phyloP scores from a whole-genome alignment of 306 rosid species.

The barrel medic (Medicago truncatula) region DNA sequence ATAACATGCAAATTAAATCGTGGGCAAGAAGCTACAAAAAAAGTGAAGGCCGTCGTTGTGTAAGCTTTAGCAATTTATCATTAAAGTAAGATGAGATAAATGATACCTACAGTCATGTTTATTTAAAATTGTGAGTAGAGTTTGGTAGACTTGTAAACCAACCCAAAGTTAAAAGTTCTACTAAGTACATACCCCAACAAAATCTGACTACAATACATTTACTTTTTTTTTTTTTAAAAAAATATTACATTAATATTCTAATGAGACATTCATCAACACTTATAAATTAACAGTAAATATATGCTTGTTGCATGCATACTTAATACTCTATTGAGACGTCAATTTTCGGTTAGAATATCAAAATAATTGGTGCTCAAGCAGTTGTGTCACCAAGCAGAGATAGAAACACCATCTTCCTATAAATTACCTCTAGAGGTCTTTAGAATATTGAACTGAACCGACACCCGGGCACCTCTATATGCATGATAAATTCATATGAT shows the following conservation, averaged over 20 bases:
- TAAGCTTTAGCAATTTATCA: slow-evolving; percentile 1
- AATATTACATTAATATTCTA: neutral
- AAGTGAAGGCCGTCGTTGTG: slow-evolving; percentile 9
- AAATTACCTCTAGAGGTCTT: neutral
- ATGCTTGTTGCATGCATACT: neutral
- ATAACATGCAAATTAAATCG: slow-evolving; percentile 25
- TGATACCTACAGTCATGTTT: neutral
- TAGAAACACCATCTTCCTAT: neutral
- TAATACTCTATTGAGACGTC: slow-evolving; percentile 2
- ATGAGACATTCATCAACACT: neutral
- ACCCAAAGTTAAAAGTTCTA: slow-evolving; percentile 10
- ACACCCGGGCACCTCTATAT: neutral
- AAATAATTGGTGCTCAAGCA: slow-evolving; percentile 13
- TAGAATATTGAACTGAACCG: slow-evolving; percentile 8
- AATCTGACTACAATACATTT: neutral
- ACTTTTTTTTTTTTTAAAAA: neutral
- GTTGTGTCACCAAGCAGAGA: neutral
- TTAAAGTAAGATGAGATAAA: slow-evolving; percentile 17
- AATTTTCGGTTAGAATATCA: slow-evolving; percentile 5
- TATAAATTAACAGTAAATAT: neutral
- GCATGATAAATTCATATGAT: neutral
- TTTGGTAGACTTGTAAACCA: neutral
- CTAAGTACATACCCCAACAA: slow-evolving; percentile 14
- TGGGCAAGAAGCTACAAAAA: slow-evolving; percentile 37
- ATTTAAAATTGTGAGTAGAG: slow-evolving; percentile 3